Percentiles rank a stretch among this genome's conserved stretches.
These are phyloP conservation scores for Straminergon stramineum DNA, from an alignment of 225 moss, liverwort and hornwort genomes.

Conservation along the genomic window DNA sequence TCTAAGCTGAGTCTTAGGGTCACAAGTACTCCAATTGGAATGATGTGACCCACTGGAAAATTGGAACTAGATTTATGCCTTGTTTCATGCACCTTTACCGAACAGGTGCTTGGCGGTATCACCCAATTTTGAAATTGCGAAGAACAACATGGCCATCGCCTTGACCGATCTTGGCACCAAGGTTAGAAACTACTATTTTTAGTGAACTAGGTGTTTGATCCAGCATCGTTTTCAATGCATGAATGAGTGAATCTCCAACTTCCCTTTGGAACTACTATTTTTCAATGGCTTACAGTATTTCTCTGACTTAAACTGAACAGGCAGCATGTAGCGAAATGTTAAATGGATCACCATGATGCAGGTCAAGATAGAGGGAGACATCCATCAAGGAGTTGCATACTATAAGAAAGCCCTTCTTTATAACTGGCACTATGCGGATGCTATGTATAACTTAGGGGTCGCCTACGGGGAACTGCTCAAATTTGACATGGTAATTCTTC, in stretches of 20 bases:
- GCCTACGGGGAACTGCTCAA: slow-evolving; percentile 98
- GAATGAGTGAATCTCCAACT: slow-evolving; percentile 6
- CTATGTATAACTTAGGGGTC: slow-evolving; percentile 99
- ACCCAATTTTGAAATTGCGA: slow-evolving; percentile 98
- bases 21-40: not conserved
- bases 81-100: not conserved
- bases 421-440: slow-evolving; percentile 99
- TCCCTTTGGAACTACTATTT: slow-evolving; percentile 5
- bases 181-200: slow-evolving; percentile 27
- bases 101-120: slow-evolving; percentile 94
- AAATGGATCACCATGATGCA: slow-evolving; percentile 54
- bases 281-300: slow-evolving; percentile 37
- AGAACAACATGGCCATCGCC: slow-evolving; percentile 99
- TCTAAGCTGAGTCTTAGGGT: not conserved
- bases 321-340: slow-evolving; percentile 48
- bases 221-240: not conserved
- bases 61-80: not conserved
- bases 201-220: slow-evolving; percentile 1
- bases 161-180: slow-evolving; percentile 98
- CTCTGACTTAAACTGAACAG: slow-evolving; percentile 37
- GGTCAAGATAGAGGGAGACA: slow-evolving; percentile 98
- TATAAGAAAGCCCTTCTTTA: slow-evolving; percentile 96
- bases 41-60: not conserved
- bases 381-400: slow-evolving; percentile 91
- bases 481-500: slow-evolving; percentile 78